Evolutionary conservation across 2,329 filamentous ascomycete species (phyloP).

Genomic region (Trichoderma simmonsii): DNA sequence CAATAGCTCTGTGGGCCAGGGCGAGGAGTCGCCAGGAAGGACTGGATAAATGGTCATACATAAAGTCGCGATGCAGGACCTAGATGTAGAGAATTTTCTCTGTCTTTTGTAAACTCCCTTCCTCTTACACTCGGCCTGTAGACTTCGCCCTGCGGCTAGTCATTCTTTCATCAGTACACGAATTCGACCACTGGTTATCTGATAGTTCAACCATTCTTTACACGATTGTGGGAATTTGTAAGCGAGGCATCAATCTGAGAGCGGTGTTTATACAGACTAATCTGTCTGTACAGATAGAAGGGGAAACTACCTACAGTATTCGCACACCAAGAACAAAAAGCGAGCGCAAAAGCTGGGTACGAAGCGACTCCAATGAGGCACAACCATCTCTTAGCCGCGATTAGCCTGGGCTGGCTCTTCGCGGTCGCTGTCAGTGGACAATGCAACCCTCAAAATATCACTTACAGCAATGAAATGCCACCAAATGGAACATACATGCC

Average conservation of each 20-base stretch:
- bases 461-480: slow-evolving; percentile 15
- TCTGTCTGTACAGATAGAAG: background rate
- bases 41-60: background rate
- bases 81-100: background rate
- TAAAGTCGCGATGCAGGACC: background rate
- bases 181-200: background rate
- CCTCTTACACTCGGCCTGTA: background rate
- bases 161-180: background rate
- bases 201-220: background rate
- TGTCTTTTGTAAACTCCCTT: background rate
- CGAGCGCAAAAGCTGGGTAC: background rate
- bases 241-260: background rate
- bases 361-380: background rate
- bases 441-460: slow-evolving; percentile 13
- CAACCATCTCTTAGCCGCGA: background rate
- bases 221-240: background rate
- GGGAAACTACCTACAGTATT: background rate
- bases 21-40: too few relatives aligned
- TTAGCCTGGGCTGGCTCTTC: background rate
- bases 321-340: background rate
- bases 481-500: slow-evolving; percentile 19
- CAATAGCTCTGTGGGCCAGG: background rate
- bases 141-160: background rate
- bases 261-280: background rate
- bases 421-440: background rate